Percentiles rank a stretch among this genome's conserved stretches.
phyloP scores from a whole-genome alignment of 2,329 filamentous ascomycete species.

The Rasamsonia emersonii region DNA sequence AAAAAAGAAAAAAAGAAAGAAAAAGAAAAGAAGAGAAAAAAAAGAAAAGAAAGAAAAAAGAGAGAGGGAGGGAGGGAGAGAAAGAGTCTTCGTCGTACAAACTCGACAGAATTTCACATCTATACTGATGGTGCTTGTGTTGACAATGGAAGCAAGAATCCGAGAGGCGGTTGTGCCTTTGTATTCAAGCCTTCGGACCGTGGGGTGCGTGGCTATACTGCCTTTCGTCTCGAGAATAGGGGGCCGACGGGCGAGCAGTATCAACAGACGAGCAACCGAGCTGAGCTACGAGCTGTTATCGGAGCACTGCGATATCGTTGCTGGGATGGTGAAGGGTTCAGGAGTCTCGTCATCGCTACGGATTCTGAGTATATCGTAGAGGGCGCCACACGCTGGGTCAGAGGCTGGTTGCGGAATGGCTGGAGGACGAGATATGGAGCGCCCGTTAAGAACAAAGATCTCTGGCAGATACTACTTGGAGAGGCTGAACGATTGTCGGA shows the following conservation, averaged over 20 bases:
- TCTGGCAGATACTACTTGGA: constrained; percentile 44
- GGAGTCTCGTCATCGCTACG: constrained; percentile 43
- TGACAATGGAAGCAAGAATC: constrained; percentile 31
- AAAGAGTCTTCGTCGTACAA: constrained; percentile 21
- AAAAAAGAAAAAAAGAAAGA: too few relatives aligned
- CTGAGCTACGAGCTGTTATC: constrained; percentile 48
- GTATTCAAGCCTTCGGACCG: constrained; percentile 11
- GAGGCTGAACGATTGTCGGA: constrained; percentile 26
- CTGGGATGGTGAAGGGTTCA: constrained; percentile 39
- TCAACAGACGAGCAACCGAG: constrained; percentile 44
- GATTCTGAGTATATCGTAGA: constrained; percentile 46
- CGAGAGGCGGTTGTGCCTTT: constrained; percentile 36
- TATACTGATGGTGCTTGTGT: constrained; percentile 41
- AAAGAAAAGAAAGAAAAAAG: too few relatives aligned
- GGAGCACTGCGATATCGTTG: constrained; percentile 38
- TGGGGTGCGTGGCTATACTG: constrained; percentile 7
- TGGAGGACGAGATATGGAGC: constrained; percentile 32
- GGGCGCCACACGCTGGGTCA: constrained; percentile 37
- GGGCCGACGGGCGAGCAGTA: constrained; percentile 34
- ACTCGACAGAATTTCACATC: constrained; percentile 30
- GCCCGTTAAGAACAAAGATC: constrained; percentile 42
- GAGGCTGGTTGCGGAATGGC: constrained; percentile 35
- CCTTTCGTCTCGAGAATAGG: constrained; percentile 33
- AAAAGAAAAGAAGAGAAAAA: too few relatives aligned
- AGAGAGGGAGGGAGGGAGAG: too few relatives aligned